phyloP scores from a whole-genome alignment of 306 rosid genomes.

The Pachyrhizus erosus region DNA sequence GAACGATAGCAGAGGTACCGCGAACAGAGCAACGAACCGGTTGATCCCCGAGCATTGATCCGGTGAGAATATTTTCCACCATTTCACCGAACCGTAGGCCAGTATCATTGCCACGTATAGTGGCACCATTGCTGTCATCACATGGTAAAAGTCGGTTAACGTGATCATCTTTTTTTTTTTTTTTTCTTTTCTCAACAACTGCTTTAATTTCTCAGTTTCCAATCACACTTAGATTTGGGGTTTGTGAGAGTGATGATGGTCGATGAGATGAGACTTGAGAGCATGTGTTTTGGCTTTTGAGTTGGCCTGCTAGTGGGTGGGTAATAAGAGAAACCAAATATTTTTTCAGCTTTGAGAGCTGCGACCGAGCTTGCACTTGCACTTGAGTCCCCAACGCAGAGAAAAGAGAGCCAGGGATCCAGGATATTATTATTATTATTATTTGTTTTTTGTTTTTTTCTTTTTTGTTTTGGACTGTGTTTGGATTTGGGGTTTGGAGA shows the following conservation, averaged over 20 bases:
- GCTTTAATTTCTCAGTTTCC: no score
- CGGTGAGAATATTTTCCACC: slow-evolving; percentile 96
- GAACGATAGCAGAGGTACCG: slow-evolving; percentile 89
- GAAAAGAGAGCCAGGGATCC: neutral
- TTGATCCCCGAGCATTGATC: slow-evolving; percentile 96
- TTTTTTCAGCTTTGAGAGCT: slow-evolving; percentile 59
- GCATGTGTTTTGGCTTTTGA: slow-evolving; percentile 66
- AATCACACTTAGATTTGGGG: no score
- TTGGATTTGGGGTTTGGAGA: slow-evolving; percentile 43
- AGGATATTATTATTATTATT: slow-evolving; percentile 26
- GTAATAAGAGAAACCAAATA: slow-evolving; percentile 41
- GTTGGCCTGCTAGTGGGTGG: slow-evolving; percentile 33
- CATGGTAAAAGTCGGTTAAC: slow-evolving; percentile 80
- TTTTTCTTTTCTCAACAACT: no score
- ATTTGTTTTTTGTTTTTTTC: neutral
- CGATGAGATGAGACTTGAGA: slow-evolving; percentile 55
- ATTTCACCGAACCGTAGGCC: slow-evolving; percentile 91
- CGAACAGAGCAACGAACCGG: slow-evolving; percentile 87
- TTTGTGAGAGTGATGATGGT: slow-evolving; percentile 21
- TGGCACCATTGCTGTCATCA: slow-evolving; percentile 94
- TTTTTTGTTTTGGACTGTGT: slow-evolving; percentile 47
- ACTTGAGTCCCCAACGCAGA: slow-evolving; percentile 54
- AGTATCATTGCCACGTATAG: slow-evolving; percentile 91
- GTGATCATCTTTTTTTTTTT: no score
- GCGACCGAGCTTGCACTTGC: slow-evolving; percentile 59